Conservation (phyloP, 352 stramenopile species). For the Globisporangium canariense region DNA sequence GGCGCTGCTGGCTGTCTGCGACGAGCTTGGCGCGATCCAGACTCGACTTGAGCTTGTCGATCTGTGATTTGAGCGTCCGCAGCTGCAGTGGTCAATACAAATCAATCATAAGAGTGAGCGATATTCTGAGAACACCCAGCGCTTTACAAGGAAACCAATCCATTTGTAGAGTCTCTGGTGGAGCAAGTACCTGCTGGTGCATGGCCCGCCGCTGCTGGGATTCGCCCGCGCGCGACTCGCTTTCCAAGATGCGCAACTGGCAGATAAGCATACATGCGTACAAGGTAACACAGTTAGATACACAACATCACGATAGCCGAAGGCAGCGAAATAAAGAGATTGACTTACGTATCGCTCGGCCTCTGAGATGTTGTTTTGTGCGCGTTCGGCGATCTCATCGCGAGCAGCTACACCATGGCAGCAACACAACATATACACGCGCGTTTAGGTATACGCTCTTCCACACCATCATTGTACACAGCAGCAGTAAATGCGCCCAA, state of each 20-base stretch:
- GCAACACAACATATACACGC: conserved; percentile 6
- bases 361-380: conserved; percentile 69
- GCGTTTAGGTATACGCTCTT: not conserved
- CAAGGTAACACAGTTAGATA: not conserved
- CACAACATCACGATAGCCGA: not conserved
- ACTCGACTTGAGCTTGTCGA: conserved; percentile 86
- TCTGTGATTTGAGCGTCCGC: conserved; percentile 76
- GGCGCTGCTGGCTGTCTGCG: conserved; percentile 62
- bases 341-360: conserved; percentile 64
- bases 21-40: conserved; percentile 77
- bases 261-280: not conserved
- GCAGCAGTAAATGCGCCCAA: not conserved
- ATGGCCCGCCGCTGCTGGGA: conserved; percentile 79
- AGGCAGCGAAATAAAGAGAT: not conserved
- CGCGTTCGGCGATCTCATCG: conserved; percentile 47
- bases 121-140: not conserved
- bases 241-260: conserved; percentile 80
- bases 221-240: conserved; percentile 71
- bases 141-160: too few relatives aligned
- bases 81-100: conserved; percentile 26
- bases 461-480: not conserved
- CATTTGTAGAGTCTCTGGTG: not conserved
- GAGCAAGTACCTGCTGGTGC: conserved; percentile 53
- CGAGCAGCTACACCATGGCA: conserved; percentile 27
- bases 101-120: not conserved